Evolutionary conservation across 1,284 basidiomycete genomes (phyloP), one percentile per base, ranked within the genome.

Genomic region (Paramarasmius palmivorus): DNA sequence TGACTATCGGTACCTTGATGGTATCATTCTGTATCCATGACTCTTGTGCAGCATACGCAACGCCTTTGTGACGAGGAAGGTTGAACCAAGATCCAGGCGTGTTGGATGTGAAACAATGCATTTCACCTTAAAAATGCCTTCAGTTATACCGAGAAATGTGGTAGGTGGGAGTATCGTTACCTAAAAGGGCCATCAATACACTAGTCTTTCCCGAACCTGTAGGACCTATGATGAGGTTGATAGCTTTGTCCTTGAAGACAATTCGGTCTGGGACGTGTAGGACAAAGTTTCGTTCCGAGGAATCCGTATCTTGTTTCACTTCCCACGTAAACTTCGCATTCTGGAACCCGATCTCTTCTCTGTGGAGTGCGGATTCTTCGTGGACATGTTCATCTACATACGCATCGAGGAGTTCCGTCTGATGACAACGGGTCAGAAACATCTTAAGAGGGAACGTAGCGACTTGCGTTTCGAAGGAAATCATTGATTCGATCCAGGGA

Each of bases 1-100:
- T n/a, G 50, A 73, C 72, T 68, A 6, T 38, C 53, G 2, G 49
- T 49, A 65, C 69, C 60, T 72, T 68, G 57, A 73, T 74, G 2
- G 68, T 74, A 53, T 73, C 71, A 59, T 83, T 86, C 61, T 79
- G 79, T 4, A 88, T 85, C 89, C 89, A 93, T 2, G 86, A 84
- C 65, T 92, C 88, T 63, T 93, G 90, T 1, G 88, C 86, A 4
- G 86, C 87, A 63, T 88, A 92, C 1, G 86, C 83, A 10, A 92
- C 78, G 14, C 89, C 88, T 2, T 78, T 73, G 5, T 71, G 66
- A 9, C 87, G 73, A n/a, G 89, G 88, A 5, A 91, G 77, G 57
- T 79, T 82, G 66, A 77, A 85, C 74, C 83, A 86, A 0, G 84
- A 81, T 35, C 78, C 75, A 12, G 79, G 75, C 3, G 73, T 70